Evolutionary conservation across 805 yeast species (phyloP).

Genomic region (Ogataea trehalophila): DNA sequence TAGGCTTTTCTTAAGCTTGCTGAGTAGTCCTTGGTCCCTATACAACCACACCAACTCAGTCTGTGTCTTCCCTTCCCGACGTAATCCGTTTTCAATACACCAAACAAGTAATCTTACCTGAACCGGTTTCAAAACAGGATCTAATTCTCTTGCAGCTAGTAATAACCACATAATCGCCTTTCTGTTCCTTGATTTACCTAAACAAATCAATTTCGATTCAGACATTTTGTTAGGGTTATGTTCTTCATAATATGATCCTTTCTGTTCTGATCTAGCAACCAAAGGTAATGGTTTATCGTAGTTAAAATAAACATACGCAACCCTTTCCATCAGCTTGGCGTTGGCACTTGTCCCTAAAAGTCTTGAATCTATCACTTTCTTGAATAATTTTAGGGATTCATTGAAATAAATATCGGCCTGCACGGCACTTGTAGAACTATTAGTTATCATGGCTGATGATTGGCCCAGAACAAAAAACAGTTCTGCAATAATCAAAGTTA

Average conservation of each 20-base stretch:
- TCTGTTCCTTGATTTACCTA: slow-evolving; percentile 59
- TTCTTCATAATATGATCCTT: slow-evolving; percentile 29
- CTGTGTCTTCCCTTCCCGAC: not conserved
- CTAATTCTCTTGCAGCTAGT: slow-evolving; percentile 72
- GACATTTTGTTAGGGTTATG: slow-evolving; percentile 26
- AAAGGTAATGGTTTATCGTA: slow-evolving; percentile 20
- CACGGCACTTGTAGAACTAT: slow-evolving; percentile 7
- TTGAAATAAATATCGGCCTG: slow-evolving; percentile 37
- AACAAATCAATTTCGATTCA: slow-evolving; percentile 36
- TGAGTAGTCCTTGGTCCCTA: slow-evolving; percentile 21
- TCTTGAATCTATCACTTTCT: slow-evolving; percentile 41
- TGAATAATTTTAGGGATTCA: slow-evolving; percentile 42
- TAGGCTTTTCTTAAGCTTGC: slow-evolving; percentile 16
- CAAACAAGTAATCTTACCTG: slow-evolving; percentile 23
- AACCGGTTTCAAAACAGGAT: slow-evolving; percentile 24
- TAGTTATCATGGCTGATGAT: slow-evolving; percentile 24
- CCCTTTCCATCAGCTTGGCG: slow-evolving; percentile 33
- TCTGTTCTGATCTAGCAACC: slow-evolving; percentile 3
- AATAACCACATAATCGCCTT: slow-evolving; percentile 76
- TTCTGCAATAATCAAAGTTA: slow-evolving; percentile 65
- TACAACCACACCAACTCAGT: slow-evolving; percentile 22
- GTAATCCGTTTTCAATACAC: slow-evolving; percentile 19
- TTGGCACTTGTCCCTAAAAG: slow-evolving; percentile 40
- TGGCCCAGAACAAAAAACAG: slow-evolving; percentile 44
- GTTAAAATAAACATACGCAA: slow-evolving; percentile 28